Conservation (phyloP, 306 rosid genomes). For the Lithocarpus polystachyus region DNA sequence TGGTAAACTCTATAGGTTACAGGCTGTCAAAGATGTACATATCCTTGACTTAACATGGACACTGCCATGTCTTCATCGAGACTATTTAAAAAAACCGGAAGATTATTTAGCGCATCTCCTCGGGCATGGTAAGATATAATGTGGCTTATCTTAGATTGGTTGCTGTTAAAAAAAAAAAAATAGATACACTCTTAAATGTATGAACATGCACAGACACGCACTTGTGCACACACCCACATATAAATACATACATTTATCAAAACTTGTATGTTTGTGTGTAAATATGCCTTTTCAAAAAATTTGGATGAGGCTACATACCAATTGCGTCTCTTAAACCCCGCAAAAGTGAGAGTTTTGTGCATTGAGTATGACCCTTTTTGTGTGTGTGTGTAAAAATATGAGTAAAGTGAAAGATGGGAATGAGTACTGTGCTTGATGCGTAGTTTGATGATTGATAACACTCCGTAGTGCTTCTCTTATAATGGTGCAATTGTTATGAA, state of each 20-base stretch:
- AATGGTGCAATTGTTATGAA: not conserved
- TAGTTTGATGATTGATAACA: not conserved
- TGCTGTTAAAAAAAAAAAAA: not conserved
- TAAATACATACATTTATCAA: no score
- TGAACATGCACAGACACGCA: not conserved
- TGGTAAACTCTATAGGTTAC: constrained; percentile 73
- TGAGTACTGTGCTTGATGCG: not conserved
- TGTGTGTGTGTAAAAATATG: not conserved
- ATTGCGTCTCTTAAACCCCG: no score
- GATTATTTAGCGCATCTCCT: constrained; percentile 92
- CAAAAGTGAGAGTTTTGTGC: no score
- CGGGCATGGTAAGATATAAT: constrained; percentile 79
- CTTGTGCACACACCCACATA: not conserved
- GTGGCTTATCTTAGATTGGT: constrained; percentile 7
- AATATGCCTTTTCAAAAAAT: no score
- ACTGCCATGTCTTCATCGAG: constrained; percentile 68
- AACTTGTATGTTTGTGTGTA: no score
- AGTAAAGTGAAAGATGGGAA: not conserved
- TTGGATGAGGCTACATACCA: no score
- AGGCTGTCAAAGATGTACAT: constrained; percentile 94
- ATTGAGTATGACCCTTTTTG: not conserved
- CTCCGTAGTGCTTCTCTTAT: not conserved
- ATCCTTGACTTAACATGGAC: constrained; percentile 81
- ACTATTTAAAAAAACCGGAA: constrained; percentile 85
- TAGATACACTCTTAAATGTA: not conserved